Base-by-base conservation (phyloP, 2,329 filamentous ascomycete genomes). In the Penicillium brevicompactum region DNA sequence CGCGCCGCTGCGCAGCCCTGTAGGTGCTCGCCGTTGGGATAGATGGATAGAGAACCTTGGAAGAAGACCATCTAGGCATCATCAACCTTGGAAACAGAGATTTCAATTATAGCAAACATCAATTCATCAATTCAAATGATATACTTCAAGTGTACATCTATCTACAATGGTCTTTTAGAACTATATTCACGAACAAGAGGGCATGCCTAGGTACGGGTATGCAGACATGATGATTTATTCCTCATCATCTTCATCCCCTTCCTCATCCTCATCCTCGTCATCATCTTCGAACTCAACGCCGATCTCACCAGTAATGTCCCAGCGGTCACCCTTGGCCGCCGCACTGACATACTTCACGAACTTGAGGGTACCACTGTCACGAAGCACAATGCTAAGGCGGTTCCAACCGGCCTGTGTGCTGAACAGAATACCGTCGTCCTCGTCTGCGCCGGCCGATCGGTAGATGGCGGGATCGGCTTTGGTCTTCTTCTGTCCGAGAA, bases 271-370 rank as follows among this genome's bases (percentile, higher is more conserved):
- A 13, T 71, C 74, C 2, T 73, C 77, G 4, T 76, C 81, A 40
- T 79, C 79, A 11, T 82, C 82, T 13, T 78, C 80, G 61, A 82
- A 82, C 49, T 81, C 81, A 31, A 96, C 87, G 22, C 88, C 90
- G 72, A 90, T 91, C 32, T 86, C 86, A 0, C 87, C 94, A 45
- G 86, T 88, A 47, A 97, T 81, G 76, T 99, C 94, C 91, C 92
- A 97, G 42, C 94, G 83, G 75, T 97, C 94, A 1, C 94, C 94
- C 68, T 85, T 85, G 7, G 94, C 94, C 48, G 82, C 84, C 56
- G 82, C 82, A 74, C 89, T 95, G 21, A 99, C 89, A 73, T 97
- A 99, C 80, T 97, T 99, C 68, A 97, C 92, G 71, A 99, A 99
- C 72, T 91, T 88, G 69, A 99, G 80, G 13, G 89, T 88, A 13